Conservation (phyloP, 768 basidiomycete species). For the Naganishia vishniacii region DNA sequence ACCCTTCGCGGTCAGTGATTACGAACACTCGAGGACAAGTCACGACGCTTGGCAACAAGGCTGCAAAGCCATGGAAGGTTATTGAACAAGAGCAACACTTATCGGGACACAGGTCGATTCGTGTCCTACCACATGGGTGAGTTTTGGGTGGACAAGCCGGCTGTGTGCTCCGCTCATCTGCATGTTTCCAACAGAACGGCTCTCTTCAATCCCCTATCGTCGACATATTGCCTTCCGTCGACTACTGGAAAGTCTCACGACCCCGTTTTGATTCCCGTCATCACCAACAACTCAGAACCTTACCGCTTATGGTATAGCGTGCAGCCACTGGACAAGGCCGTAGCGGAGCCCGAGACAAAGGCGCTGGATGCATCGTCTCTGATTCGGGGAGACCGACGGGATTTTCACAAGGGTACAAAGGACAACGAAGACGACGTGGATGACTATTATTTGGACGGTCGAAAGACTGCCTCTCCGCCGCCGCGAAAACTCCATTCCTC, state of each 20-base stretch:
- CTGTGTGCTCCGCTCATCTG: too few relatives aligned
- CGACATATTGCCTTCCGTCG: conserved; percentile 67
- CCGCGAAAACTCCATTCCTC: background rate
- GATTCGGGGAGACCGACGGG: conserved; percentile 30
- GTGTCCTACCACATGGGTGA: conserved; percentile 76
- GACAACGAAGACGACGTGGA: conserved; percentile 36
- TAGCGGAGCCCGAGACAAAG: conserved; percentile 16
- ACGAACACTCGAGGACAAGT: conserved; percentile 21
- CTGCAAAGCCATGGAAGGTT: conserved; percentile 8
- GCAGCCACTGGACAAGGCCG: conserved; percentile 57
- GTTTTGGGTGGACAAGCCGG: too few relatives aligned
- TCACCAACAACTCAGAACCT: conserved; percentile 85
- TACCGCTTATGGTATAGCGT: conserved; percentile 67
- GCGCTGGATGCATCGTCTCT: conserved; percentile 29
- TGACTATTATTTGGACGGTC: conserved; percentile 30
- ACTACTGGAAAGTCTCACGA: conserved; percentile 41
- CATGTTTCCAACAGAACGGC: conserved; percentile 63
- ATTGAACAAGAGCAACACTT: conserved; percentile 39
- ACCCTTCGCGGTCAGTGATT: background rate
- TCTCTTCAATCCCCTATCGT: conserved; percentile 69
- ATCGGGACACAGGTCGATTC: conserved; percentile 78
- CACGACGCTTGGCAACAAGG: conserved; percentile 15
- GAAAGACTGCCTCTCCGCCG: conserved; percentile 8
- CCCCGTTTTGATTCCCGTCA: conserved; percentile 67
- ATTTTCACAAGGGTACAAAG: conserved; percentile 19